A percentile compares a stretch with the other conserved stretches of the same genome.
Evolutionary conservation across 2,329 filamentous ascomycete species (phyloP).

Genomic region (Paracoccidioides brasiliensis): DNA sequence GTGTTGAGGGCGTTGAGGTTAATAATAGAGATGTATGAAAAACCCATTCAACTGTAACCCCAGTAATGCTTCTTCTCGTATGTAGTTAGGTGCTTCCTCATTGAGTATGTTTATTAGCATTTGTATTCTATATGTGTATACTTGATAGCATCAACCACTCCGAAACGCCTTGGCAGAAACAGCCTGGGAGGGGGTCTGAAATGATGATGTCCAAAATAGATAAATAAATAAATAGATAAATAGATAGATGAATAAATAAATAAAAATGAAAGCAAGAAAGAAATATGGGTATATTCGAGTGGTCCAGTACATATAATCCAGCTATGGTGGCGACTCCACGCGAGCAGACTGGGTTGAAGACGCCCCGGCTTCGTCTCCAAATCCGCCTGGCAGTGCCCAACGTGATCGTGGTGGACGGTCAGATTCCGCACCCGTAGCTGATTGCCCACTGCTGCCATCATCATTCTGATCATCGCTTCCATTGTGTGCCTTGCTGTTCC

Average conservation of each 20-base stretch:
- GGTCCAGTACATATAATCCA: neutral
- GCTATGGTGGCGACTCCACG: constrained; percentile 1
- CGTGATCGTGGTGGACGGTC: neutral
- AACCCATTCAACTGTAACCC: no score
- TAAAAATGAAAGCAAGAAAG: neutral
- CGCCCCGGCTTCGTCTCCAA: neutral
- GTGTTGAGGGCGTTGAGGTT: no score
- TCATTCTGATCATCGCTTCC: neutral
- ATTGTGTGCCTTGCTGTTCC: neutral
- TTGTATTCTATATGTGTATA: no score
- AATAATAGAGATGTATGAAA: no score
- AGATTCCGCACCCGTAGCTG: neutral
- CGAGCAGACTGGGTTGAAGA: neutral
- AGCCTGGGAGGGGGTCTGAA: no score
- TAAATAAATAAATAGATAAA: neutral
- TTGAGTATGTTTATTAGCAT: no score
- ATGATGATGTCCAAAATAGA: neutral
- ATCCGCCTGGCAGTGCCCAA: neutral
- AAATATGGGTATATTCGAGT: no score
- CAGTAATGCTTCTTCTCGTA: no score
- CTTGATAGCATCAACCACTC: no score
- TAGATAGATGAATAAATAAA: neutral
- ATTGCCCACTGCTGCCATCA: neutral
- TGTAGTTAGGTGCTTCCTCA: no score
- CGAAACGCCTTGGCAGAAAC: no score